Percentiles rank a stretch among this genome's conserved stretches.
These are phyloP conservation scores for Poteriospumella lacustris DNA, from an alignment of 108 stramenopile genomes.

Conservation along the genomic window DNA sequence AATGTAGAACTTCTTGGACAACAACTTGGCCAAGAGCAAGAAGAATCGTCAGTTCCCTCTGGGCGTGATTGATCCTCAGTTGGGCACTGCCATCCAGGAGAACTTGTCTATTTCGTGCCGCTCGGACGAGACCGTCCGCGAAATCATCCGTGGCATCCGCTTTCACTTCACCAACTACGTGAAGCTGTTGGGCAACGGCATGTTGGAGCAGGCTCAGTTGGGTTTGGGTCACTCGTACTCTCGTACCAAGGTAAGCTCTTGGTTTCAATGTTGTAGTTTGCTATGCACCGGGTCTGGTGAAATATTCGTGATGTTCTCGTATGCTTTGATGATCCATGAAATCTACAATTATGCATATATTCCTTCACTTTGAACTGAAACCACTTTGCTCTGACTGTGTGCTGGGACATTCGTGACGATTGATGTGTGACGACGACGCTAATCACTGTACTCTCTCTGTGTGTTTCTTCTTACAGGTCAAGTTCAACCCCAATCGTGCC, in stretches of 20 bases:
- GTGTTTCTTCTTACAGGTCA: constrained; percentile 48
- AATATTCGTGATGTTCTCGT: too few species aligned
- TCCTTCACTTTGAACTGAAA: constrained; percentile 62
- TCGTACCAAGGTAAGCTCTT: constrained; percentile 74
- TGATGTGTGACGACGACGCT: not conserved
- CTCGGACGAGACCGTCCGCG: constrained; percentile 66
- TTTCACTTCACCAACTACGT: constrained; percentile 81
- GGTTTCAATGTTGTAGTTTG: too few species aligned
- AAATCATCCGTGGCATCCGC: constrained; percentile 83
- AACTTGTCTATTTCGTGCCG: constrained; percentile 66
- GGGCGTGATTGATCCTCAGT: constrained; percentile 59
- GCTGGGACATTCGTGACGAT: not conserved
- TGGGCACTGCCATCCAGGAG: constrained; percentile 74
- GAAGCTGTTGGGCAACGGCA: constrained; percentile 81
- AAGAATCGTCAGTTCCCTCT: constrained; percentile 65
- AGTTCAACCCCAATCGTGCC: constrained; percentile 94
- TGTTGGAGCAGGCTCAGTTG: constrained; percentile 89
- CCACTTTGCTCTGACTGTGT: not conserved
- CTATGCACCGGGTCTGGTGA: too few species aligned
- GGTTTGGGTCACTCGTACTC: constrained; percentile 97
- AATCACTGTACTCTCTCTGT: not conserved
- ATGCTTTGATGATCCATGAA: too few species aligned
- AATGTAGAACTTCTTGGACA: constrained; percentile 77
- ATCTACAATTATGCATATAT: too few species aligned
- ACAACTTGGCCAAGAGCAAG: constrained; percentile 81